phyloP scores from a whole-genome alignment of 192 early-diverging fungal species.

The Kickxella alabastrina region DNA sequence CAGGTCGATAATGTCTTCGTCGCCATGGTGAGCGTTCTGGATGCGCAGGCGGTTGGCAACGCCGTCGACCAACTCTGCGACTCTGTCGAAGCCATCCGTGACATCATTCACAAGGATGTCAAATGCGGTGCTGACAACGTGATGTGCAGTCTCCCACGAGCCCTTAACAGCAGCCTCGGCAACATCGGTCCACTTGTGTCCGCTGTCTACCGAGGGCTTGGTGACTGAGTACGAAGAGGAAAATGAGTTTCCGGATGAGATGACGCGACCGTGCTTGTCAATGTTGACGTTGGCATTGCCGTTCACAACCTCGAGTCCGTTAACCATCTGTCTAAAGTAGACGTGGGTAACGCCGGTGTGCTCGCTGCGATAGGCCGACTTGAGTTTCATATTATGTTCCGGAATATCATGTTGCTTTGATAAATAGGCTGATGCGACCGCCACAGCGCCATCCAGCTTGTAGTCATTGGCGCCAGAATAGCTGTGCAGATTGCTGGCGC shows the following conservation, averaged over 20 bases:
- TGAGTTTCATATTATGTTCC: conserved; percentile 31
- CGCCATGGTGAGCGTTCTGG: conserved; percentile 11
- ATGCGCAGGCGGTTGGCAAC: conserved; percentile 26
- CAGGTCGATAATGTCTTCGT: conserved; percentile 21
- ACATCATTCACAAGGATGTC: conserved; percentile 17
- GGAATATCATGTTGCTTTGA: conserved; percentile 20
- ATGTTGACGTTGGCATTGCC: conserved; percentile 56
- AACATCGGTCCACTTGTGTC: conserved; percentile 12
- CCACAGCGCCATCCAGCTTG: conserved; percentile 22
- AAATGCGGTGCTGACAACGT: conserved; percentile 25
- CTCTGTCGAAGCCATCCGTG: conserved; percentile 15
- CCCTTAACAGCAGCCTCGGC: conserved; percentile 24
- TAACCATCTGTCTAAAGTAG: conserved; percentile 53
- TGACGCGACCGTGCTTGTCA: conserved; percentile 17
- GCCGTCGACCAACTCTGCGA: conserved; percentile 21
- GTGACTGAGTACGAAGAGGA: neutral
- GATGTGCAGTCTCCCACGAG: conserved; percentile 36
- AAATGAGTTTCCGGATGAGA: conserved; percentile 24
- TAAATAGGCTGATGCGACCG: conserved; percentile 35
- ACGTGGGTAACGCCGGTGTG: conserved; percentile 59
- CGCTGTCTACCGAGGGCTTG: neutral
- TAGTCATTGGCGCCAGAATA: conserved; percentile 6
- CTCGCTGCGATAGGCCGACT: conserved; percentile 39
- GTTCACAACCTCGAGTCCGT: conserved; percentile 55
- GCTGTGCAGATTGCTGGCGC: conserved; percentile 11